phyloP scores from a whole-genome alignment of 169 alveolate species.

The Theileria sp. region DNA sequence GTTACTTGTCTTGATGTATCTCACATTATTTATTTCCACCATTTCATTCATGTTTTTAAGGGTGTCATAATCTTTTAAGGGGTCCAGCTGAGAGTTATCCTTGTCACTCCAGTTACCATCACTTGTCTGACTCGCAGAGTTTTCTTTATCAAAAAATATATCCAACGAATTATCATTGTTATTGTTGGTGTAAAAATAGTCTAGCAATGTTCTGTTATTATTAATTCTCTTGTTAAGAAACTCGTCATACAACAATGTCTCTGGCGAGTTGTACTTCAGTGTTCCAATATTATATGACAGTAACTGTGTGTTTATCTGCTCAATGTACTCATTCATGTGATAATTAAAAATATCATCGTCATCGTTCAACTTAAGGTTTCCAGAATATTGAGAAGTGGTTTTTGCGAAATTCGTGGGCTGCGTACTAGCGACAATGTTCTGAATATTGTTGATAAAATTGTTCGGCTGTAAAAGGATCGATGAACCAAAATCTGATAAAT shows the following conservation, averaged over 20 bases:
- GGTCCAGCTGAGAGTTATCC: not conserved
- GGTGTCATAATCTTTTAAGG: not conserved
- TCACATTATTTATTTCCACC: slow-evolving; percentile 13
- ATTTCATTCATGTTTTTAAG: not conserved
- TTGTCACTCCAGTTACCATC: slow-evolving; percentile 15
- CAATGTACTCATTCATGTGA: slow-evolving; percentile 44
- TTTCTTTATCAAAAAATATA: not conserved
- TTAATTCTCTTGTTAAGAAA: slow-evolving; percentile 53
- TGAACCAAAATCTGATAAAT: slow-evolving; percentile 78
- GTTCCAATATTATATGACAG: slow-evolving; percentile 56
- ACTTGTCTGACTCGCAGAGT: slow-evolving; percentile 12
- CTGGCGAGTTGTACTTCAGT: slow-evolving; percentile 62
- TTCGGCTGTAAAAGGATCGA: slow-evolving; percentile 63
- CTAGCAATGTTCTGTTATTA: slow-evolving; percentile 26
- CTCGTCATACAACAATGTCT: slow-evolving; percentile 57
- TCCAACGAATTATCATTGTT: not conserved
- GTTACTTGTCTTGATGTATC: slow-evolving; percentile 38
- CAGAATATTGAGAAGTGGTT: not conserved
- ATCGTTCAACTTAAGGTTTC: not conserved
- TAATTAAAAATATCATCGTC: not conserved
- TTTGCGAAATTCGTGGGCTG: not conserved
- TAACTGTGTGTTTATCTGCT: slow-evolving; percentile 38
- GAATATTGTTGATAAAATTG: slow-evolving; percentile 41
- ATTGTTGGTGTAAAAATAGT: slow-evolving; percentile 11
- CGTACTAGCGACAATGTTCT: not conserved